Base-by-base conservation (phyloP, 306 rosid species). In the Vigna unguiculata region DNA sequence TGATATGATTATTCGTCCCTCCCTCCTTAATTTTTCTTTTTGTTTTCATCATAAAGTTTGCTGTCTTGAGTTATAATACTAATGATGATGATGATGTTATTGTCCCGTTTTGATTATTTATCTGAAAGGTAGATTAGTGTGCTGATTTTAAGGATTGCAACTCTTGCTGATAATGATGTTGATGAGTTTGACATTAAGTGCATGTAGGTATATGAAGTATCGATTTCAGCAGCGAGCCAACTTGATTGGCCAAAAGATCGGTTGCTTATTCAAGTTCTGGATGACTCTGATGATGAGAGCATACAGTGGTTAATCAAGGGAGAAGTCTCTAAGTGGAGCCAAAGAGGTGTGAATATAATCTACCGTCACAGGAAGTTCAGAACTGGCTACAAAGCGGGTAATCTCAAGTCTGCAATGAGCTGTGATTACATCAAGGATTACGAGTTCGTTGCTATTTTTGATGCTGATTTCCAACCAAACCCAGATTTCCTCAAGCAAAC, bases 371-470 rank as follows among this genome's bases (percentile, higher is more conserved):
- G 96, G 68, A 83, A 54, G 84, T 81, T 83, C 59, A 81, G 96
- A 85, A 89, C 88, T 0, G 93, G 96, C 4, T 90, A 90, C 61
- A 90, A 90, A 77, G 96, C 96, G 0, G 96, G 96, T 15, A 90
- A 90, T 87, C 93, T 90, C 72, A 90, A 88, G 79, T 90, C 96
- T 70, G 96, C 96, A 5, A 90, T 90, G 96, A 90, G 16, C 79
- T 88, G 96, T 64, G 89, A 80, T 54, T 88, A 82, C 45, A 87
- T 88, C 38, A 88, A 85, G 65, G 90, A 88, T 72, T 90, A 88
- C 15, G 96, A 88, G 73, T 88, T 86, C 20, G 96, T 90, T 19
- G 91, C 93, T 22, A 90, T 90, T 62, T 90, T 90, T 45, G 96
- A 90, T 80, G 93, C 93, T 46, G 96, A 90, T 78, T 90, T 90